Conservation (phyloP, 176 grass and related monocot genomes). For the Canna indica region DNA sequence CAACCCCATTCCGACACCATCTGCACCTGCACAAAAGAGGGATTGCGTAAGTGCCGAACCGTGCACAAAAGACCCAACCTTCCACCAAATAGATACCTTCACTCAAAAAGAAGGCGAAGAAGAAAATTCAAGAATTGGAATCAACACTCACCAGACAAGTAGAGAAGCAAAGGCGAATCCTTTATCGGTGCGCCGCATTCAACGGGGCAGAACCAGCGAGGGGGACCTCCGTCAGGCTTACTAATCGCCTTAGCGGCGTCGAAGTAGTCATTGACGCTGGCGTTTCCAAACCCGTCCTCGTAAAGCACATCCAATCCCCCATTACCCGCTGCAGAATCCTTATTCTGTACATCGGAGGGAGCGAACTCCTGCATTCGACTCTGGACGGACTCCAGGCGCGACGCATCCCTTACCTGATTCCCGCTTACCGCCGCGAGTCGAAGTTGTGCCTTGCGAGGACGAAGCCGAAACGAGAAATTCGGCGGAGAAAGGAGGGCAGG, state of each 20-base stretch:
- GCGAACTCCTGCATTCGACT: too few relatives aligned
- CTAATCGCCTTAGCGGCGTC: conserved; percentile 43
- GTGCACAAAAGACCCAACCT: background rate
- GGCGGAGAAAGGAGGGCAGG: conserved; percentile 16
- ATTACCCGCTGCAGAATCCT: background rate
- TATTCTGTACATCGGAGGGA: background rate
- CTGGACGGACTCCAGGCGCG: background rate
- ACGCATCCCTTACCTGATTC: conserved; percentile 1
- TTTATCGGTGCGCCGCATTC: conserved; percentile 47
- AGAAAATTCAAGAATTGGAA: background rate
- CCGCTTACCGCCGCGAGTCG: conserved; percentile 13
- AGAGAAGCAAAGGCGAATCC: conserved; percentile 61
- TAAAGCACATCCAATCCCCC: conserved; percentile 38
- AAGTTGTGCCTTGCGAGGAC: background rate
- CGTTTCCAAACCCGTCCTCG: conserved; percentile 70
- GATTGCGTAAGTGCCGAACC: background rate
- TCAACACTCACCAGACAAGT: conserved; percentile 60
- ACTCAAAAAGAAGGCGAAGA: background rate
- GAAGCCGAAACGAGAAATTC: background rate
- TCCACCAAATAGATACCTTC: background rate
- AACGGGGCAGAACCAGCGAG: conserved; percentile 80
- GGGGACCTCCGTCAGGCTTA: conserved; percentile 56
- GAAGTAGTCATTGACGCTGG: conserved; percentile 73
- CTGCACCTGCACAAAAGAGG: conserved; percentile 35
- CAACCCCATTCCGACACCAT: conserved; percentile 76